phyloP scores from a whole-genome alignment of 768 basidiomycete species.

The Auricularia cornea region DNA sequence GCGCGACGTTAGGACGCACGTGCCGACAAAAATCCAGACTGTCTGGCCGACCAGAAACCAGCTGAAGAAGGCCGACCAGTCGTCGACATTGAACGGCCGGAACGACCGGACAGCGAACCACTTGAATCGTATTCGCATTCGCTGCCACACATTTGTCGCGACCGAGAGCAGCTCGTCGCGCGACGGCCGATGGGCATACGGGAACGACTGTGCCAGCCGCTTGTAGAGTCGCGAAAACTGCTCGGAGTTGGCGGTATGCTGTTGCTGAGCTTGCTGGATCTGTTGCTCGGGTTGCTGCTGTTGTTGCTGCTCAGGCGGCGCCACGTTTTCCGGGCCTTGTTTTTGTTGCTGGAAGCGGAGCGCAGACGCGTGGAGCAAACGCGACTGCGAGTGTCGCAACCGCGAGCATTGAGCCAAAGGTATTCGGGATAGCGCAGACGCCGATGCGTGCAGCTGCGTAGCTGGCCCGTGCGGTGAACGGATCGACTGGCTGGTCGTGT shows the following conservation, averaged over 20 bases:
- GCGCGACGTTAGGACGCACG: conserved; percentile 42
- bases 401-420: background rate
- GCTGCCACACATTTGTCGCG: conserved; percentile 85
- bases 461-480: background rate
- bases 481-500: background rate
- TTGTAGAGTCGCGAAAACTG: conserved; percentile 78
- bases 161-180: conserved; percentile 84
- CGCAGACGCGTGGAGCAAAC: background rate
- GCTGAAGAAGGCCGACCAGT: conserved; percentile 91
- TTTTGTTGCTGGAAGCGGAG: background rate
- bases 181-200: conserved; percentile 56
- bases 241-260: conserved; percentile 28
- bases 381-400: background rate
- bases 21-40: conserved; percentile 91
- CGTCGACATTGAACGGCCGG: conserved; percentile 91
- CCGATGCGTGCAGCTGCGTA: background rate
- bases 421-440: background rate
- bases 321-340: background rate
- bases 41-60: conserved; percentile 96
- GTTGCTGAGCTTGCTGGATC: background rate
- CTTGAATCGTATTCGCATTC: conserved; percentile 84
- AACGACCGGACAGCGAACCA: conserved; percentile 97
- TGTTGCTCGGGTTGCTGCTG: background rate
- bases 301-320: background rate
- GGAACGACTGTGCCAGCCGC: conserved; percentile 68